phyloP scores from a whole-genome alignment of 108 stramenopile genomes.

The Hondaea fermentalgiana region DNA sequence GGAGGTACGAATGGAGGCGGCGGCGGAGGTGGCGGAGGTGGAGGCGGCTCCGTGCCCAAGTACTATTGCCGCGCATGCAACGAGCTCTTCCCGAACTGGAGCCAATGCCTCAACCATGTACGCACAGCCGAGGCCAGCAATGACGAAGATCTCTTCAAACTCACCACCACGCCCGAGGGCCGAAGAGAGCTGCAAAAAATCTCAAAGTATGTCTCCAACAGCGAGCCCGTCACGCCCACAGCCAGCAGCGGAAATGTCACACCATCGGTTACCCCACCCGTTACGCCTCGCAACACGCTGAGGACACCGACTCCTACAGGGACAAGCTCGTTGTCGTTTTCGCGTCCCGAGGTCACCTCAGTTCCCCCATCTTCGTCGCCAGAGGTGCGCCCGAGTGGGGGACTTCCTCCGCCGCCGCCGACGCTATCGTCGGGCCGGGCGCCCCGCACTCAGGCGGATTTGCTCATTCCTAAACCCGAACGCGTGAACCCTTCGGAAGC shows the following conservation, averaged over 20 bases:
- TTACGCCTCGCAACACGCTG: neutral
- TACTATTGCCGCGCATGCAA: neutral
- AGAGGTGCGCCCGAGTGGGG: too few species aligned
- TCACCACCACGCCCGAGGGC: neutral
- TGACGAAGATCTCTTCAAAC: neutral
- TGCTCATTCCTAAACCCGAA: neutral
- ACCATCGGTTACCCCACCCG: neutral
- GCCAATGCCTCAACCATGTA: constrained; percentile 12
- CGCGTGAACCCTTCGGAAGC: neutral
- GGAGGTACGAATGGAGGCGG: neutral
- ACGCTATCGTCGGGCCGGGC: neutral
- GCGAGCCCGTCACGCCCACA: neutral
- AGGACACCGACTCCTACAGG: neutral
- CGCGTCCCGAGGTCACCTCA: neutral
- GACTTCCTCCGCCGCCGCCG: neutral
- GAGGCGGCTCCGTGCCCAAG: neutral
- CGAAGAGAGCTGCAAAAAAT: neutral
- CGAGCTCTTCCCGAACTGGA: constrained; percentile 14
- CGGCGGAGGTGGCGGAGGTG: neutral
- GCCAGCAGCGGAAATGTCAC: neutral
- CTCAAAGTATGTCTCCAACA: neutral
- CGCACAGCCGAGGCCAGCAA: neutral
- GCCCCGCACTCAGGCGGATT: neutral
- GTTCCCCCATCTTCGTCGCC: neutral
- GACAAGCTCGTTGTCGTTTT: neutral